A percentile compares a stretch with the other conserved stretches of the same genome.
phyloP scores from a whole-genome alignment of 306 rosid species.

The Cucumis hystrix region DNA sequence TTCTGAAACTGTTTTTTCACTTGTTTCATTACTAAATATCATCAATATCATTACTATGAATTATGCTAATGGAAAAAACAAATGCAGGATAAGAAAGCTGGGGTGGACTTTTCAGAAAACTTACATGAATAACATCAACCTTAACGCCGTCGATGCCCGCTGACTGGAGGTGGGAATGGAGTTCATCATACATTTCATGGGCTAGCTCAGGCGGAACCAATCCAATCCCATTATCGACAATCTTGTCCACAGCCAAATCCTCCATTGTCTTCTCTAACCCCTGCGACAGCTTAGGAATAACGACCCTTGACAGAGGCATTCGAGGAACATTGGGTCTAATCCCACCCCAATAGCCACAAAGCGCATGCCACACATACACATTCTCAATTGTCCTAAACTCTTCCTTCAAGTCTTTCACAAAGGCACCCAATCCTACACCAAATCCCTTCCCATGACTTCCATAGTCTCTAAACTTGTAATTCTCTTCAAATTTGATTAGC shows the following conservation, averaged over 20 bases:
- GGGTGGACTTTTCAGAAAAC: background rate
- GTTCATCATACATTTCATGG: conserved; percentile 33
- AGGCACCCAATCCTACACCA: conserved; percentile 34
- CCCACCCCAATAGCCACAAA: conserved; percentile 79
- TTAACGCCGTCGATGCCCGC: conserved; percentile 61
- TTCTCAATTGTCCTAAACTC: conserved; percentile 36
- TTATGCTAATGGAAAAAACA: background rate
- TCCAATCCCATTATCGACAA: conserved; percentile 38
- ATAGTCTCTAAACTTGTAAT: conserved; percentile 36
- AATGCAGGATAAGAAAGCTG: background rate
- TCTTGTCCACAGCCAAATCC: conserved; percentile 52
- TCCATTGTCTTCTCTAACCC: conserved; percentile 39
- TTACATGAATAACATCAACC: conserved; percentile 62
- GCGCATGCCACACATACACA: conserved; percentile 69
- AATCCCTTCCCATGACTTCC: background rate
- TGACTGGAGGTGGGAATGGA: conserved; percentile 38
- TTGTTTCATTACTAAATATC: background rate
- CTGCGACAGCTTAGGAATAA: conserved; percentile 20
- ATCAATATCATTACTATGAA: background rate
- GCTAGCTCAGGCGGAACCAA: conserved; percentile 40
- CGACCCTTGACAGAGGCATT: conserved; percentile 32
- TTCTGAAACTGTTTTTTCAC: background rate
- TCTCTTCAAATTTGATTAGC: conserved; percentile 37
- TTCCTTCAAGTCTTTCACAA: conserved; percentile 47
- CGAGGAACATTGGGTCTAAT: conserved; percentile 25